Percentiles rank a stretch among this genome's conserved stretches.
These are phyloP conservation scores for Prunus campanulata DNA, from an alignment of 306 rosid genomes.

Conservation along the genomic window DNA sequence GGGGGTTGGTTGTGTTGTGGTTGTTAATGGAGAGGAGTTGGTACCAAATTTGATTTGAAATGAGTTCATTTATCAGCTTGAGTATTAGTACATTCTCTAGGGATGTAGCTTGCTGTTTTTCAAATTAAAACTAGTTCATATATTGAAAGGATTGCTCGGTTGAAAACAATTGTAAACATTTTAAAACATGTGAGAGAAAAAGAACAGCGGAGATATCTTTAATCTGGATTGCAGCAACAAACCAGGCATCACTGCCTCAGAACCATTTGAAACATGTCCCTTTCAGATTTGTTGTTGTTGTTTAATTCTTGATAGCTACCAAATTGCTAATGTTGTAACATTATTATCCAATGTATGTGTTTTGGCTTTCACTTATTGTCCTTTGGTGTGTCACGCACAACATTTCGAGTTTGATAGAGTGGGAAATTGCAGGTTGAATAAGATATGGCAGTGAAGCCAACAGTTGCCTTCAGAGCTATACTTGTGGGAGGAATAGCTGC, in stretches of 20 bases:
- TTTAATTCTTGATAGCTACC: neutral
- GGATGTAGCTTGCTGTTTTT: neutral
- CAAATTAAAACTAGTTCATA: neutral
- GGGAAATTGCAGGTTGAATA: constrained; percentile 28
- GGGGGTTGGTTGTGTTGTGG: no score
- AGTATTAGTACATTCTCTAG: neutral
- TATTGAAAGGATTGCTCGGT: neutral
- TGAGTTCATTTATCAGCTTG: neutral
- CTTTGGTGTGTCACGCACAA: constrained; percentile 1
- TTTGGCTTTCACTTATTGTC: neutral
- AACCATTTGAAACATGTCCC: no score
- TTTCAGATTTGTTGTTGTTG: neutral
- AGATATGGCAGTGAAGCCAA: constrained; percentile 70
- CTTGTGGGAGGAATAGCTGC: constrained; percentile 89
- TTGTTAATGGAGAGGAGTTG: neutral
- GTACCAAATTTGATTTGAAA: neutral
- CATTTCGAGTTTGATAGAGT: constrained; percentile 6
- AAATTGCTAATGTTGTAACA: neutral
- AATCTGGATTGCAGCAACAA: no score
- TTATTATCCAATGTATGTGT: neutral
- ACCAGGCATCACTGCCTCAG: no score
- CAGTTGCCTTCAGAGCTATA: constrained; percentile 78
- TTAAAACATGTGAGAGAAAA: no score
- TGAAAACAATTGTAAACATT: neutral
- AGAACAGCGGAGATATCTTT: no score